Evolutionary conservation across 495 filamentous ascomycete species (phyloP), one percentile per base, ranked within the genome.

Genomic region (Pyrenula massariospora): DNA sequence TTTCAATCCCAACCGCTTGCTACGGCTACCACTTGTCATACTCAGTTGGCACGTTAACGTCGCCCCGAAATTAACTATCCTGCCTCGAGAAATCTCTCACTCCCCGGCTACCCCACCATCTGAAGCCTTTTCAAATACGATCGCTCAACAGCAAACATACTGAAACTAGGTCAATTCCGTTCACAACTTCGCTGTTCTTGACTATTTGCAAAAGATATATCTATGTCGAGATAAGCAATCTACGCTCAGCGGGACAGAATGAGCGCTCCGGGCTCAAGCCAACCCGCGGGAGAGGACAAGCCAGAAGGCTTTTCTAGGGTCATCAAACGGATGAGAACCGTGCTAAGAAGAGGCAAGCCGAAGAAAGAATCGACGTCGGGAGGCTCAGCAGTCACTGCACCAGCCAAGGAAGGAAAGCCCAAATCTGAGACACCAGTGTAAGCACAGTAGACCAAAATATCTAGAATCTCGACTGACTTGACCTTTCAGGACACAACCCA

Each of bases 301-400:
- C 81, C 78, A 57, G 81, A 77, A 62, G 82, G 84, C 22, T 62
- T 88, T 48, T 75, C 77, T 47, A 86, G 77, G 62, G 77, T 85
- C 47, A 64, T 88, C 52, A 77, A 77, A 54, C 76, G 80, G 60
- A 77, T 87, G 67, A 87, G 76, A 70, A 82, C 78, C 2, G 83
- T 83, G 22, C 68, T 85, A 59, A 82, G 75, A 60, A 77, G 79
- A 62, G 72, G 69, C 5, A 42, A 15, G 15, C 15, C 31, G 8
- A 42, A 42, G 31, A 42, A 15, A 15, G 31, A 42, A 42, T 42
- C 31, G 15, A 42, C 31, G 5, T 8, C 31, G 15, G 31, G 31
- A 5, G 31, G 31, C 15, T 5, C 31, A 42, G 8, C 31, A 42
- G 31, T 15, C 8, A 5, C 31, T 5, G 31, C 31, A 8, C 31